Evolutionary conservation across 1,284 basidiomycete genomes (phyloP).

Genomic region (Coniophora puteana): DNA sequence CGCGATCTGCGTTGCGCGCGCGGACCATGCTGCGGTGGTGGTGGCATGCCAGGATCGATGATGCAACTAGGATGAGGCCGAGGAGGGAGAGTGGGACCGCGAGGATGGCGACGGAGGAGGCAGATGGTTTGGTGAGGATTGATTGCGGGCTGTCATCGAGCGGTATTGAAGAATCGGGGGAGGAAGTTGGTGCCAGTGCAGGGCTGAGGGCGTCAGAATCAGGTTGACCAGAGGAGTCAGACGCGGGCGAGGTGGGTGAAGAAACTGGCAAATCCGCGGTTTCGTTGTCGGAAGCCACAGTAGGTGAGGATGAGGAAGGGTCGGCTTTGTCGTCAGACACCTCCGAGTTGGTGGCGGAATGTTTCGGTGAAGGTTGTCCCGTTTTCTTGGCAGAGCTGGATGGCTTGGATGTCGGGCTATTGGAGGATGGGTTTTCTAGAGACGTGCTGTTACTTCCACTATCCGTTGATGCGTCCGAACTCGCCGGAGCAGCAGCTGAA

Average conservation of each 20-base stretch:
- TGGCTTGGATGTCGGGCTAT: background rate
- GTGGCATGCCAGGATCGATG: conserved; percentile 1
- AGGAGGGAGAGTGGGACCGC: conserved; percentile 1
- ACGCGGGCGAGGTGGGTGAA: background rate
- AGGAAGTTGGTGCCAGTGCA: background rate
- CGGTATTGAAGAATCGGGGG: background rate
- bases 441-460: background rate
- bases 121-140: background rate
- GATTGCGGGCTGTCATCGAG: background rate
- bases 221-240: background rate
- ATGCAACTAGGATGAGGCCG: conserved; percentile 2
- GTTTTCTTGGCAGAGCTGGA: too few relatives aligned
- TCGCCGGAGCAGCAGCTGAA: background rate
- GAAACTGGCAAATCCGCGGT: background rate
- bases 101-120: background rate
- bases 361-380: background rate
- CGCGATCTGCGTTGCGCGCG: background rate
- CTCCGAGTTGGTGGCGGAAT: background rate
- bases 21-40: conserved; percentile 1
- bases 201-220: background rate
- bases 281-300: background rate
- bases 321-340: conserved; percentile 1
- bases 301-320: background rate
- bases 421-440: background rate
- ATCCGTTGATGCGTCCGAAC: background rate